Base-by-base conservation (phyloP, 2,329 filamentous ascomycete species). In the Botrytis deweyae region DNA sequence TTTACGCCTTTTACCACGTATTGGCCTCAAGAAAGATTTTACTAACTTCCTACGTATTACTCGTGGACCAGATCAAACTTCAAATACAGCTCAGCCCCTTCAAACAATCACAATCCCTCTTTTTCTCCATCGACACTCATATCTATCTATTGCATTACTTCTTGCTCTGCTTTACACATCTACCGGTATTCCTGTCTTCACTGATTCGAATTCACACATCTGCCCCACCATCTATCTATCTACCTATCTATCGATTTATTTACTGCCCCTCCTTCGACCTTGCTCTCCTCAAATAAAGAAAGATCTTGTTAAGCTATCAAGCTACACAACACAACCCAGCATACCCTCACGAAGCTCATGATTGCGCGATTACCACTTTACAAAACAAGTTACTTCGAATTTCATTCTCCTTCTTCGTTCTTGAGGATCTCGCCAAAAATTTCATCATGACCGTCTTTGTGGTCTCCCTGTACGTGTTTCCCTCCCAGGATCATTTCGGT, bases 391-490 rank as follows among this genome's bases (percentile, higher is more conserved):
- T 36, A 72, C 44, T 25, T 46, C 22, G 40, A 59, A 44, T 71
- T 63, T 22, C 42, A 61, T 46, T 70, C 69, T 63, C 49, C 52
- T 16, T 25, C 70, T 65, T 62, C 68, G 38, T 65, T 72, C 63
- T 73, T 74, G 29, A 69, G 29, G 14, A 44, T 40, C n/a, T 40
- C 58, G 20, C 42, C 63, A 20, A 72, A 77, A 46, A 74, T 74
- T 58, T 74, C 71, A 81, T 72, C 46, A 90, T 90, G 88, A 88
- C 88, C 10, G 85, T 89, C 80, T 88, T 89, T 77, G 86, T 89
- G 69, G 87, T 86, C 73, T 88, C 88, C 46, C 83, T 90, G 87
- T 89, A 85, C 82, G 87, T 65, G 22, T 36, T 22, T 36, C 61
- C 29, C 29, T 22, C 16, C 46, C 14, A 18, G 22, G n/a, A 36